phyloP scores from a whole-genome alignment of 164 flowering plant species.

The Tinospora cordifolia region DNA sequence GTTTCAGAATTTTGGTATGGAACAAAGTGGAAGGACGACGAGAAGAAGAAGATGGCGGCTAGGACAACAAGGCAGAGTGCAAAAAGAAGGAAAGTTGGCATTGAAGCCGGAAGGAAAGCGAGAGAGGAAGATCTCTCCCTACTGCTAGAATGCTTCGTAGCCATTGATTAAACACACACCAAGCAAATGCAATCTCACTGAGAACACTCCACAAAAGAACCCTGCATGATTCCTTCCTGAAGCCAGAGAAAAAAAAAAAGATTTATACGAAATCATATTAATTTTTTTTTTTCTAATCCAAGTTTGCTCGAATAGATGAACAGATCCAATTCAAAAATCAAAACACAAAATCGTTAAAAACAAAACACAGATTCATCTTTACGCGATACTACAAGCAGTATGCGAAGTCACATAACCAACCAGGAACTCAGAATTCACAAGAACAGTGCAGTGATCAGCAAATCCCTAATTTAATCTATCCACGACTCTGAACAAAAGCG shows the following conservation, averaged over 20 bases:
- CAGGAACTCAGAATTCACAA: not conserved
- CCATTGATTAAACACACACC: slow-evolving; percentile 3
- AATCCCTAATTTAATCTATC: not conserved
- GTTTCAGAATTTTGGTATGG: slow-evolving; percentile 3
- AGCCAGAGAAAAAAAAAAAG: not conserved
- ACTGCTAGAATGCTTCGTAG: slow-evolving; percentile 3
- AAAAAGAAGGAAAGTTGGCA: not conserved
- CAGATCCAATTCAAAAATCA: no score
- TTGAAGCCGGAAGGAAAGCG: slow-evolving; percentile 1
- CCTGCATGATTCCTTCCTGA: not conserved
- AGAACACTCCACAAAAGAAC: no score
- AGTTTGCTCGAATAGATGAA: no score
- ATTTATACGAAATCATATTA: no score
- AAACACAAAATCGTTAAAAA: not conserved
- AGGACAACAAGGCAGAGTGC: slow-evolving; percentile 6
- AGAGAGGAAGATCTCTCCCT: slow-evolving; percentile 6
- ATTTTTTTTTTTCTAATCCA: no score
- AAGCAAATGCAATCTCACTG: not conserved
- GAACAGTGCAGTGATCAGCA: not conserved
- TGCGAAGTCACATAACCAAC: not conserved
- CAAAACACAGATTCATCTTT: not conserved
- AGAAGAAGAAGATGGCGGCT: slow-evolving; percentile 12
- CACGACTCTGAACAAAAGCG: not conserved
- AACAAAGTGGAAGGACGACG: slow-evolving; percentile 3
- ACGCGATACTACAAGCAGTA: not conserved